phyloP scores from a whole-genome alignment of 2,329 filamentous ascomycete genomes.

The Blastomyces parvus region DNA sequence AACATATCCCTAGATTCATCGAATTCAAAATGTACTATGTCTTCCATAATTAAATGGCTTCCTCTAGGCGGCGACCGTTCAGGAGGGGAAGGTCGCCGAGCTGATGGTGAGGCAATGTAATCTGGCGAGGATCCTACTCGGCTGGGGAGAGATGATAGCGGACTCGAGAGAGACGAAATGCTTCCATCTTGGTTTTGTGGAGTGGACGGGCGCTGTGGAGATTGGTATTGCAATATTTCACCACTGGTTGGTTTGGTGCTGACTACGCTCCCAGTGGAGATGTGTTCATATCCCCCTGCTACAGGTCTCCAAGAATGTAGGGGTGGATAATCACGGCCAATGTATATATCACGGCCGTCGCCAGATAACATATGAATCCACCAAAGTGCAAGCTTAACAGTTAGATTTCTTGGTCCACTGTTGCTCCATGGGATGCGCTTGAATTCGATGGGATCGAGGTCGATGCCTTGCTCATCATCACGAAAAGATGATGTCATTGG shows the following conservation, averaged over 20 bases:
- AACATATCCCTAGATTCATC: background rate
- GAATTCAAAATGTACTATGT: background rate
- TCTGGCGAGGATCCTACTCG: background rate
- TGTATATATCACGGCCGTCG: background rate
- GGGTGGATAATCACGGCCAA: constrained; percentile 3
- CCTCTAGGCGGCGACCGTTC: background rate
- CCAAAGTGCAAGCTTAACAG: constrained; percentile 10
- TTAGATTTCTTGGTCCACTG: constrained; percentile 5
- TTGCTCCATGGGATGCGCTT: constrained; percentile 7
- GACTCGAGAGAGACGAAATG: constrained; percentile 3
- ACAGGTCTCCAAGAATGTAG: constrained; percentile 3
- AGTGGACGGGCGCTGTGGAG: background rate
- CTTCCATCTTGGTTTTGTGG: background rate
- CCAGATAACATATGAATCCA: constrained; percentile 9
- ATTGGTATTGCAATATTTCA: too few species aligned
- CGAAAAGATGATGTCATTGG: background rate
- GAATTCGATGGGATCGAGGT: constrained; percentile 4
- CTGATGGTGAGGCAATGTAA: background rate
- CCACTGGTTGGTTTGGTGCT: too few species aligned
- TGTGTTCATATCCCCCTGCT: too few species aligned
- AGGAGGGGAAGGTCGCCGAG: background rate
- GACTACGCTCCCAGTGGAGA: too few species aligned
- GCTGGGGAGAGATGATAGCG: constrained; percentile 2
- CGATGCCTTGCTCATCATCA: background rate
- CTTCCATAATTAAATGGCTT: background rate